Conservation (phyloP, 1,284 basidiomycete species). For the Stygiomarasmius scandens region DNA sequence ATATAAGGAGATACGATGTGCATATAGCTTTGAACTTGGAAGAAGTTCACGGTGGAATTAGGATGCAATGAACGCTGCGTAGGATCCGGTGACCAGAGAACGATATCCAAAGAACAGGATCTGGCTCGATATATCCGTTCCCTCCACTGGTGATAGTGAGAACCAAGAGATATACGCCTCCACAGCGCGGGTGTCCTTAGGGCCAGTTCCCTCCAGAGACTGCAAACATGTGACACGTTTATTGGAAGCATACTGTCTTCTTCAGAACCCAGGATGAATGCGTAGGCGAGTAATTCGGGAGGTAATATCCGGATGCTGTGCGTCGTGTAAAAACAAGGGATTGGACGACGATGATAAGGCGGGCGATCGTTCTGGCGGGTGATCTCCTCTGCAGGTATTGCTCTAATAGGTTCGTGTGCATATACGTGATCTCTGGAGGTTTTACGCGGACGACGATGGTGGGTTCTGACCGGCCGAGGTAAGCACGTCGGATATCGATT, state of each 20-base stretch:
- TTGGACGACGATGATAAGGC: neutral
- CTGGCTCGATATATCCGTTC: slow-evolving; percentile 60
- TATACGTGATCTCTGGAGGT: neutral
- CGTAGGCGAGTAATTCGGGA: slow-evolving; percentile 59
- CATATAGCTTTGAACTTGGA: slow-evolving; percentile 61
- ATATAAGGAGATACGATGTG: slow-evolving; percentile 54
- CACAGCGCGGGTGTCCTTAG: slow-evolving; percentile 61
- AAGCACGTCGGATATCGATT: neutral
- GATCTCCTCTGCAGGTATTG: neutral
- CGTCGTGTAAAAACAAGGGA: neutral
- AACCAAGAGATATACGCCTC: slow-evolving; percentile 54
- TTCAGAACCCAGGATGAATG: slow-evolving; percentile 62
- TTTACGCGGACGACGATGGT: neutral
- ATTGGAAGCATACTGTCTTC: slow-evolving; percentile 59
- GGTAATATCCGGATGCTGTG: slow-evolving; percentile 61
- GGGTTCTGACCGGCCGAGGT: neutral
- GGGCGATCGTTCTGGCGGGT: neutral
- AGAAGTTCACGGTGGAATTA: slow-evolving; percentile 31
- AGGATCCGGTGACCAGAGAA: slow-evolving; percentile 31
- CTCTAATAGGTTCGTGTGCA: neutral
- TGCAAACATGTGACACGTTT: slow-evolving; percentile 65
- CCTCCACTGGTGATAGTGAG: slow-evolving; percentile 56
- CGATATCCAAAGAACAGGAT: slow-evolving; percentile 59
- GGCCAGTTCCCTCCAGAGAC: slow-evolving; percentile 59
- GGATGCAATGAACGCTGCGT: slow-evolving; percentile 20